Conservation (phyloP, 139 green algal genomes). For the Penium margaritaceum region DNA sequence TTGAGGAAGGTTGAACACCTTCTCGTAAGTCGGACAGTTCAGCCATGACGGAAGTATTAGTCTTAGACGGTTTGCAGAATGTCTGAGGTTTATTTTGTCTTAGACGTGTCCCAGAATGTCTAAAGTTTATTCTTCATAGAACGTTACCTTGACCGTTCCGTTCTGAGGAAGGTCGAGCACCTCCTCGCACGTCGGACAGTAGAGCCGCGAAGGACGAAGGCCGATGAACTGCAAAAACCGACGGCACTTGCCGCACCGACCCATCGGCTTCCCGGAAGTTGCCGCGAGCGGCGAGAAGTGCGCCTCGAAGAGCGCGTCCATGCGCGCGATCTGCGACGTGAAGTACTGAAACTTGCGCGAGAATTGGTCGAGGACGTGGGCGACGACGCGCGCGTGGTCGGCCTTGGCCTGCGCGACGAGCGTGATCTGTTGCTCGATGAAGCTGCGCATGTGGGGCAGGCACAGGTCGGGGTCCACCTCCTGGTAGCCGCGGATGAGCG, state of each 20-base stretch:
- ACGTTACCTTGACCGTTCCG: conserved; percentile 42
- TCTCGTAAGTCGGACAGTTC: conserved; percentile 79
- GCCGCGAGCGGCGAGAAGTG: conserved; percentile 70
- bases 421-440: conserved; percentile 82
- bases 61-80: no score
- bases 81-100: background rate
- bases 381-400: conserved; percentile 52
- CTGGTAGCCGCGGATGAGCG: conserved; percentile 71
- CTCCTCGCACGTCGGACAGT: conserved; percentile 80
- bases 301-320: conserved; percentile 85
- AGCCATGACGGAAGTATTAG: conserved; percentile 66
- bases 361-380: conserved; percentile 33
- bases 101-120: background rate
- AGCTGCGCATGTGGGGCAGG: conserved; percentile 68
- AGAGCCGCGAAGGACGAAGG: conserved; percentile 67
- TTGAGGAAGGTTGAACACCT: conserved; percentile 73
- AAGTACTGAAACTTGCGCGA: conserved; percentile 31
- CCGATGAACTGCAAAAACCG: conserved; percentile 79
- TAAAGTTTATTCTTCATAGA: background rate
- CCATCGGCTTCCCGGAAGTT: conserved; percentile 57
- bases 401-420: conserved; percentile 72
- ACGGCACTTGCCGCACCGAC: conserved; percentile 75
- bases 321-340: conserved; percentile 61
- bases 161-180: conserved; percentile 72
- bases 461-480: conserved; percentile 44